Evolutionary conservation across 768 basidiomycete genomes (phyloP).

Genomic region (Tricholoma terreum): DNA sequence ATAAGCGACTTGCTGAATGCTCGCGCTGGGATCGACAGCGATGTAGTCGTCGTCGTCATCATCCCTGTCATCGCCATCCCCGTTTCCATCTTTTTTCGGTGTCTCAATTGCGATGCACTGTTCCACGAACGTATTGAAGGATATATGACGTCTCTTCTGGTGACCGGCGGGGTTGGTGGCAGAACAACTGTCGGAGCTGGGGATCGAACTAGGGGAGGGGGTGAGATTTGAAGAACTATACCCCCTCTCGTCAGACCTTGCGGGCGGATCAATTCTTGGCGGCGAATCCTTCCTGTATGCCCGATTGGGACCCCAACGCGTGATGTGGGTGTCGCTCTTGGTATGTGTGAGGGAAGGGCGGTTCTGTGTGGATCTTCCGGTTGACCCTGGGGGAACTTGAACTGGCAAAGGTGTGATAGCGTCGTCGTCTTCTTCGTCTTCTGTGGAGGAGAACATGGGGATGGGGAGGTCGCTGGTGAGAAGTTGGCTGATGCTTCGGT

Average conservation of each 20-base stretch:
- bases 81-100: slow-evolving; percentile 41
- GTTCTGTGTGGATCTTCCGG: slow-evolving; percentile 13
- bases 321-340: slow-evolving; percentile 86
- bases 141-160: slow-evolving; percentile 83
- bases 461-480: slow-evolving; percentile 71
- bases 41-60: slow-evolving; percentile 14
- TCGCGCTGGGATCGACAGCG: slow-evolving; percentile 2
- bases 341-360: slow-evolving; percentile 74
- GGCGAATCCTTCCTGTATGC: slow-evolving; percentile 67
- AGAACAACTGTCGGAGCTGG: slow-evolving; percentile 12
- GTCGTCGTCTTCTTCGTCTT: slow-evolving; percentile 47
- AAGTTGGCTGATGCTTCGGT: slow-evolving; percentile 87
- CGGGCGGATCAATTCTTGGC: slow-evolving; percentile 53
- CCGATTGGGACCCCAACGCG: slow-evolving; percentile 46
- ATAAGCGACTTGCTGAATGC: slow-evolving; percentile 6
- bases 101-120: slow-evolving; percentile 92
- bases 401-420: background rate
- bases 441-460: slow-evolving; percentile 58
- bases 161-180: background rate
- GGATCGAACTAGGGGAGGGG: slow-evolving; percentile 10
- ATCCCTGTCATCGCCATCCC: slow-evolving; percentile 21
- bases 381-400: slow-evolving; percentile 10
- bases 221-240: slow-evolving; percentile 24
- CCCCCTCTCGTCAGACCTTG: slow-evolving; percentile 12
- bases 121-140: slow-evolving; percentile 97